A percentile compares a stretch with the other conserved stretches of the same genome.
Evolutionary conservation across 345 rosid species (phyloP).

Genomic region (Eucalyptus camaldulensis): DNA sequence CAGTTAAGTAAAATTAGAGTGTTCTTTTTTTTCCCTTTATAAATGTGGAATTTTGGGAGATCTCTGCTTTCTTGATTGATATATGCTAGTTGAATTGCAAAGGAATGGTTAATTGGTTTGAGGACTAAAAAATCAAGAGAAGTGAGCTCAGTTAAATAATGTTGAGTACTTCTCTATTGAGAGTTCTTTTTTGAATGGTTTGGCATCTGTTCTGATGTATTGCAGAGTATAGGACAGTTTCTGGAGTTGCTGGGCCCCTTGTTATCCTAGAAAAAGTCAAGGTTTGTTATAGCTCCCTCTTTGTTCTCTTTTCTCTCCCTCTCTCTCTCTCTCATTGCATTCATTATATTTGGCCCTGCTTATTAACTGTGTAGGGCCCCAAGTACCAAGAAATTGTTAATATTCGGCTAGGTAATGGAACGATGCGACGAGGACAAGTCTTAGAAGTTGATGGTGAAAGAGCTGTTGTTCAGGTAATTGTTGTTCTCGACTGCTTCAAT

Average conservation of each 20-base stretch:
- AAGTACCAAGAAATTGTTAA: slow-evolving; percentile 96
- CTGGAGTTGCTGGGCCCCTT: slow-evolving; percentile 97
- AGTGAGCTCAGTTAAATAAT: neutral
- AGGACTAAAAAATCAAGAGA: neutral
- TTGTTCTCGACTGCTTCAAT: neutral
- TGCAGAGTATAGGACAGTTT: slow-evolving; percentile 92
- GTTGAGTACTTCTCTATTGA: neutral
- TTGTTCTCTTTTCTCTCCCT: neutral
- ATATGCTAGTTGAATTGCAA: neutral
- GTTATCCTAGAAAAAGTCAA: slow-evolving; percentile 92
- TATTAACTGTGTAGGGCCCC: slow-evolving; percentile 52
- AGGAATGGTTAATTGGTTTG: neutral
- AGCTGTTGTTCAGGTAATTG: slow-evolving; percentile 88
- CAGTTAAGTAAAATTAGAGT: neutral
- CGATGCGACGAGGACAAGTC: slow-evolving; percentile 91
- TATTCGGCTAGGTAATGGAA: slow-evolving; percentile 88
- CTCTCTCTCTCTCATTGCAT: neutral
- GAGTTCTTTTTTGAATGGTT: neutral
- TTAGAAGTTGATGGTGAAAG: slow-evolving; percentile 98
- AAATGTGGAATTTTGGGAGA: neutral
- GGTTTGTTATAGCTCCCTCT: slow-evolving; percentile 17
- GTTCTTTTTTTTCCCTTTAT: neutral
- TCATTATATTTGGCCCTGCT: neutral
- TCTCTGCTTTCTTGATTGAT: neutral
- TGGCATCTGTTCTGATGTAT: neutral